Conservation (phyloP, 2,329 filamentous ascomycete genomes). For the Monosporascus sp. region DNA sequence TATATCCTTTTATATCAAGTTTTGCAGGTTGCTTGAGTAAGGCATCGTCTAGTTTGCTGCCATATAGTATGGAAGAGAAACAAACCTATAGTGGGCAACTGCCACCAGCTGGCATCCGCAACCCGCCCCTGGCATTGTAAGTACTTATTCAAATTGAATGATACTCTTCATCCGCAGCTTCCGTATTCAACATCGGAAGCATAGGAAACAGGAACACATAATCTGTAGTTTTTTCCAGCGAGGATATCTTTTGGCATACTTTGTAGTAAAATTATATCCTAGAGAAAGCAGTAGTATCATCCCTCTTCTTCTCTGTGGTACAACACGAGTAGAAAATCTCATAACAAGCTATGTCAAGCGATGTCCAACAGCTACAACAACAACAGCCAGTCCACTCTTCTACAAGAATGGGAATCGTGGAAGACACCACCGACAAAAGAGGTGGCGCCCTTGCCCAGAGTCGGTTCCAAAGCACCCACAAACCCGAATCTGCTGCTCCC, state of each 20-base stretch:
- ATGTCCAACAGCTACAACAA: neutral
- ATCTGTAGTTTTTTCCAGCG: too few species aligned
- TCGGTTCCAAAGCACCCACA: slow-evolving; percentile 52
- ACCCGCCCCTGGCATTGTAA: too few species aligned
- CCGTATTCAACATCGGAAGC: too few species aligned
- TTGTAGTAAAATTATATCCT: too few species aligned
- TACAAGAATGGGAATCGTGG: slow-evolving; percentile 36
- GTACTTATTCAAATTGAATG: neutral
- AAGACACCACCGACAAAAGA: slow-evolving; percentile 37
- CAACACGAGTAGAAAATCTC: neutral
- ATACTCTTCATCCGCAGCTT: too few species aligned
- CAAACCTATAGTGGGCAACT: neutral
- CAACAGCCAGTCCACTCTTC: slow-evolving; percentile 19
- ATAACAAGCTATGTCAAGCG: neutral
- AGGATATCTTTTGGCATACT: too few species aligned
- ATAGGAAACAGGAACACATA: too few species aligned
- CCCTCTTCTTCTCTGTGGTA: too few species aligned
- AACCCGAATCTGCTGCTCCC: slow-evolving; percentile 48
- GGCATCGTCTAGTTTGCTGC: neutral
- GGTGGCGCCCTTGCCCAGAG: slow-evolving; percentile 41
- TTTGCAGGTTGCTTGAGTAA: neutral
- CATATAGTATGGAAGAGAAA: neutral
- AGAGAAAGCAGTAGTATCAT: too few species aligned
- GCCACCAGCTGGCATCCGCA: neutral
- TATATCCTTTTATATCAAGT: too few species aligned